Percentiles rank a stretch among this genome's conserved stretches.
These are phyloP conservation scores for Houttuynia cordata DNA, from an alignment of 164 flowering plant species.

Conservation along the genomic window DNA sequence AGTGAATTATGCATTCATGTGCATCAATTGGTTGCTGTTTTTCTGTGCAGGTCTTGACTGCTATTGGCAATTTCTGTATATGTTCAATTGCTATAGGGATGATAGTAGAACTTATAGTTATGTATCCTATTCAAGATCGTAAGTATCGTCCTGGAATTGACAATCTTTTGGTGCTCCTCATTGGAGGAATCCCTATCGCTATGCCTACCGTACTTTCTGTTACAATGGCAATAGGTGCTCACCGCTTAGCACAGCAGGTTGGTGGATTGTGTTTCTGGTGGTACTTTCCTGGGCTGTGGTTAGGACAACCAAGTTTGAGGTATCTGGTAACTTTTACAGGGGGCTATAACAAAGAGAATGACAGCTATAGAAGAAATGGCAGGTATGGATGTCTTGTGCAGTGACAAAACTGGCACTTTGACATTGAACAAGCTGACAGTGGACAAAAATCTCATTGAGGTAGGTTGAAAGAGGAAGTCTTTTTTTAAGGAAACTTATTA, in stretches of 20 bases:
- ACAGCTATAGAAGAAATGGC: too few species aligned
- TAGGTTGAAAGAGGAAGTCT: slow-evolving; percentile 12
- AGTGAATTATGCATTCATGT: not conserved
- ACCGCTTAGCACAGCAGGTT: slow-evolving; percentile 63
- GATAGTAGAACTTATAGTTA: slow-evolving; percentile 58
- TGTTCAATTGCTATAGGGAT: slow-evolving; percentile 72
- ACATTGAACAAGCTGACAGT: too few species aligned
- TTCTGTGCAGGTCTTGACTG: slow-evolving; percentile 46
- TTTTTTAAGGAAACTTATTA: too few species aligned
- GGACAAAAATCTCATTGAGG: slow-evolving; percentile 84
- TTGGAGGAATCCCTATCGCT: slow-evolving; percentile 74
- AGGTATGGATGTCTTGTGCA: too few species aligned
- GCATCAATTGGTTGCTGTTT: not conserved
- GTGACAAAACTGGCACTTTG: too few species aligned
- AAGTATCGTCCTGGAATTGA: slow-evolving; percentile 54
- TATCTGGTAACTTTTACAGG: slow-evolving; percentile 28
- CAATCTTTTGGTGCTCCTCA: slow-evolving; percentile 54
- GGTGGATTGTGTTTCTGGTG: not conserved
- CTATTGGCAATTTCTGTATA: slow-evolving; percentile 73
- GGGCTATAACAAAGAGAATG: too few species aligned
- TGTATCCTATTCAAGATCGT: slow-evolving; percentile 62
- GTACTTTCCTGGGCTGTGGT: not conserved
- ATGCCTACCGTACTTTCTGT: slow-evolving; percentile 73
- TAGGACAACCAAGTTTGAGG: not conserved
- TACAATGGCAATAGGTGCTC: slow-evolving; percentile 76